A percentile compares a stretch with the other conserved stretches of the same genome.
Evolutionary conservation across 2,329 filamentous ascomycete species (phyloP).

Genomic region (Aspergillus latus): DNA sequence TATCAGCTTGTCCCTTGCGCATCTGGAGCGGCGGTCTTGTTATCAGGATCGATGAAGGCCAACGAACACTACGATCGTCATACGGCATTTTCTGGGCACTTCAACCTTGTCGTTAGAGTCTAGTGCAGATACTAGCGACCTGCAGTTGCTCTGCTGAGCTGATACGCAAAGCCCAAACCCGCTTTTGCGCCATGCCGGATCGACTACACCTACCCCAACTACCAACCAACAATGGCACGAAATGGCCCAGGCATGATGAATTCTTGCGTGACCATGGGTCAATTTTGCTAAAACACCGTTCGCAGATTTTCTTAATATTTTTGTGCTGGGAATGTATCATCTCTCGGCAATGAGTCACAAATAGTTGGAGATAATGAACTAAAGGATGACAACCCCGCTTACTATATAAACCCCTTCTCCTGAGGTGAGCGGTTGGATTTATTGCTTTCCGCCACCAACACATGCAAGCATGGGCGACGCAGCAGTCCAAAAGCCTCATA

Average conservation of each 20-base stretch:
- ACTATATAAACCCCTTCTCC: not conserved
- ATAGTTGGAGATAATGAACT: not conserved
- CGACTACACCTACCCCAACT: not conserved
- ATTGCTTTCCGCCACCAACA: not conserved
- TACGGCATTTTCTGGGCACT: no score
- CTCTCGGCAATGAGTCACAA: not conserved
- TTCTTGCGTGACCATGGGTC: constrained; percentile 4
- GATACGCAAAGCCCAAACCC: not conserved
- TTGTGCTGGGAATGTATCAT: not conserved
- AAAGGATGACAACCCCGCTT: constrained; percentile 2
- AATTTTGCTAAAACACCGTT: not conserved
- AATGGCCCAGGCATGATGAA: not conserved
- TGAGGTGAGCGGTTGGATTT: not conserved
- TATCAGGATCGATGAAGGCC: no score
- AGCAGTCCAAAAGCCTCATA: constrained; percentile 17
- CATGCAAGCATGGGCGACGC: constrained; percentile 27
- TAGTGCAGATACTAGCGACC: no score
- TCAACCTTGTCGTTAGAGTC: no score
- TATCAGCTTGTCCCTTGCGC: no score
- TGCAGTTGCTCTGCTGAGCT: no score
- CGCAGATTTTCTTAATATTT: no score
- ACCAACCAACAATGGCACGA: not conserved
- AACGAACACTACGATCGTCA: no score
- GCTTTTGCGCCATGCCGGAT: not conserved
- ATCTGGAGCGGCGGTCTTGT: no score